Evolutionary conservation across 2,329 filamentous ascomycete species (phyloP).

Genomic region (Fusarium sp.): DNA sequence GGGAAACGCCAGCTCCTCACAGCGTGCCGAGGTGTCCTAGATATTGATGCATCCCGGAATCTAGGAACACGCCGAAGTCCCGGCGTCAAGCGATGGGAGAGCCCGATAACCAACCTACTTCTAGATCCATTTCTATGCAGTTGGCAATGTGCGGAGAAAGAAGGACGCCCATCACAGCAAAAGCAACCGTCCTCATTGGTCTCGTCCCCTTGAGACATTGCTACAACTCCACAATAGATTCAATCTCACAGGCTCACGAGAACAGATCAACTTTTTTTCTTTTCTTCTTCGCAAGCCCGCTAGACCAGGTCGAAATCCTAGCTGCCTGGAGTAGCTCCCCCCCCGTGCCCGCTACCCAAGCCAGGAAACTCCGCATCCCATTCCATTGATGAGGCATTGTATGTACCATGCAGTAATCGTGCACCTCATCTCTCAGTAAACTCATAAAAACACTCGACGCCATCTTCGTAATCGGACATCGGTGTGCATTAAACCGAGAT

Average conservation of each 20-base stretch:
- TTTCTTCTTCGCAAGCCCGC: conserved; percentile 6
- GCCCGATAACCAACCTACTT: background rate
- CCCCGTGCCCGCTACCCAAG: background rate
- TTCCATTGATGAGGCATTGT: conserved; percentile 16
- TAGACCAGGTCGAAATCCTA: conserved; percentile 18
- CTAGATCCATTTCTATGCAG: conserved; percentile 7
- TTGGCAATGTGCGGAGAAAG: background rate
- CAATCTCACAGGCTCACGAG: conserved; percentile 25
- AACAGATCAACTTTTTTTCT: conserved; percentile 1
- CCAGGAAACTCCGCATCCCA: conserved; percentile 22
- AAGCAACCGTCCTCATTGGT: background rate
- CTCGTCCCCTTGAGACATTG: background rate
- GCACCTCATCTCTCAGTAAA: conserved; percentile 8
- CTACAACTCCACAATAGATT: background rate
- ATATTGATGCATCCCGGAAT: background rate
- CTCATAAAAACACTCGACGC: background rate
- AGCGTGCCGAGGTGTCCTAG: background rate
- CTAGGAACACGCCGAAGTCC: conserved; percentile 4
- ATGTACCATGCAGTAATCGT: background rate
- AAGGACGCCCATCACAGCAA: background rate
- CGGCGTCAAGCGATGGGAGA: background rate
- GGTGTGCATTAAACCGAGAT: conserved; percentile 39
- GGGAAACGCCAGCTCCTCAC: background rate
- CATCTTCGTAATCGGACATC: conserved; percentile 28
- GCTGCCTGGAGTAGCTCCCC: conserved; percentile 6